A percentile compares a stretch with the other conserved stretches of the same genome.
These are phyloP conservation scores for Berberis thunbergii DNA, from an alignment of 164 flowering plant genomes.

Conservation along the genomic window DNA sequence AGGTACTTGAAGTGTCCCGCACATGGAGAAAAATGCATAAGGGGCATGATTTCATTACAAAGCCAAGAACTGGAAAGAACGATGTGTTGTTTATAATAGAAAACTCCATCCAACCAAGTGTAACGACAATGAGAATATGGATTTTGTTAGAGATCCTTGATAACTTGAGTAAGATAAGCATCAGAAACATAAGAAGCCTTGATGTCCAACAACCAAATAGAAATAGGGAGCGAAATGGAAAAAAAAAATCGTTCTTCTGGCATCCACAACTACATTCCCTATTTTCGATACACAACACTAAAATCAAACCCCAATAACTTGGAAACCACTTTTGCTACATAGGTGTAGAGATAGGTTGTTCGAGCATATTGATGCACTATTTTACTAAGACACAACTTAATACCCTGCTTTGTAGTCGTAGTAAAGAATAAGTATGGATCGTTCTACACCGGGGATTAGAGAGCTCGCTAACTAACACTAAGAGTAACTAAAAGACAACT, in stretches of 20 bases:
- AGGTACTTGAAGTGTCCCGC: not conserved
- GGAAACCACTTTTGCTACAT: not conserved
- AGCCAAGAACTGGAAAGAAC: not conserved
- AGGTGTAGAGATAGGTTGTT: not conserved
- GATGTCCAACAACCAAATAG: not conserved
- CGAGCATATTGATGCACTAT: not conserved
- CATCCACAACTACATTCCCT: not conserved
- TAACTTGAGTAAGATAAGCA: not conserved
- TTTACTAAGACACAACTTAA: no score
- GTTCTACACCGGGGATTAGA: no score
- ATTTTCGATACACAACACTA: not conserved
- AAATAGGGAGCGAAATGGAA: not conserved
- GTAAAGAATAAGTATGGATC: no score
- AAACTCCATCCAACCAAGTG: not conserved
- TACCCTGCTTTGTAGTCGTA: no score
- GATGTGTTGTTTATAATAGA: not conserved
- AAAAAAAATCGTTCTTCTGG: not conserved
- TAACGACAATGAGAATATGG: not conserved
- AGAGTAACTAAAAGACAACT: no score
- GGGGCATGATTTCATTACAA: not conserved
- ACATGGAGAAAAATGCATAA: not conserved
- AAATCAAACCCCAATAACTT: not conserved
- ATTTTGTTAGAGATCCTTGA: not conserved
- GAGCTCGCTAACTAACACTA: no score
- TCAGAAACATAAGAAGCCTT: not conserved